Evolutionary conservation across 805 yeast genomes (phyloP).

Genomic region (Myxozyma monticola): DNA sequence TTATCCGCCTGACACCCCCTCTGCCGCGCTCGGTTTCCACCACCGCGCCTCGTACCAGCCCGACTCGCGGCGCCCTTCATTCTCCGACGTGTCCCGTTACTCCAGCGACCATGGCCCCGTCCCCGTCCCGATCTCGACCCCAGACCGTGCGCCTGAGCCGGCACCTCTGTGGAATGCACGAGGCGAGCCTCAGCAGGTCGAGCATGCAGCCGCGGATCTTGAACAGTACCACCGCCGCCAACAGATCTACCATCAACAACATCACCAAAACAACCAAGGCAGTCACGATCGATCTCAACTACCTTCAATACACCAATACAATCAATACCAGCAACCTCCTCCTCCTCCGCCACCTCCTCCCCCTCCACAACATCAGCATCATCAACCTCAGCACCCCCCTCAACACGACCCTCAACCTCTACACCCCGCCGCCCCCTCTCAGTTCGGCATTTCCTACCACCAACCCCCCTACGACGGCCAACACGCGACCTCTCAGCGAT

Average conservation of each 20-base stretch:
- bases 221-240: constrained; percentile 15
- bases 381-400: not conserved
- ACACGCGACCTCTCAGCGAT: constrained; percentile 5
- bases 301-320: no score
- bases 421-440: not conserved
- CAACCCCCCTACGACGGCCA: constrained; percentile 16
- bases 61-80: no score
- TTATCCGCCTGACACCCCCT: not conserved
- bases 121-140: no score
- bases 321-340: no score
- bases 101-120: no score
- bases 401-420: not conserved
- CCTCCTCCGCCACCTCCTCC: not conserved
- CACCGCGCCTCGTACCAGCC: no score
- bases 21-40: not conserved
- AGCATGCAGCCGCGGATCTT: constrained; percentile 1
- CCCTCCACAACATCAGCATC: not conserved
- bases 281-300: no score
- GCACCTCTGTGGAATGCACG: not conserved
- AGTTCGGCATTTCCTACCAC: no score
- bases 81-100: no score
- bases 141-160: no score
- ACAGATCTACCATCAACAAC: constrained; percentile 15
- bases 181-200: not conserved
- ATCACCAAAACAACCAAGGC: no score